These are phyloP conservation scores for Corylus heterophylla DNA, from an alignment of 306 rosid genomes.

Conservation along the genomic window DNA sequence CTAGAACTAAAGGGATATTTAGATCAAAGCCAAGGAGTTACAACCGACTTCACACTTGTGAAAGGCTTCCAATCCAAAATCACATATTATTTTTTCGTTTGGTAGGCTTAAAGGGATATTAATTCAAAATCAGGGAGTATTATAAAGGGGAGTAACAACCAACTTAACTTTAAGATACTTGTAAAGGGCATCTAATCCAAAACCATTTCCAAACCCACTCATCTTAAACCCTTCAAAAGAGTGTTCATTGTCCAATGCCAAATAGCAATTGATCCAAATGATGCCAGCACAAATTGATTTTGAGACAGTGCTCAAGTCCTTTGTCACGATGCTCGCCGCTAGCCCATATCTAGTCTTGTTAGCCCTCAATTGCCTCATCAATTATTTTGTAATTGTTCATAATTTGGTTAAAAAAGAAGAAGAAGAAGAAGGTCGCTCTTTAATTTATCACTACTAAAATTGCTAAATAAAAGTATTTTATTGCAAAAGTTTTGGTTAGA, in stretches of 20 bases:
- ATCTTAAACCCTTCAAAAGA: conserved; percentile 77
- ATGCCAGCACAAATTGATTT: conserved; percentile 76
- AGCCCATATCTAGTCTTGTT: conserved; percentile 73
- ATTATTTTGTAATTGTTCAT: conserved; percentile 48
- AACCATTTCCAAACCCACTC: conserved; percentile 89
- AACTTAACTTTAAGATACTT: conserved; percentile 75
- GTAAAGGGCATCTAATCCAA: conserved; percentile 58
- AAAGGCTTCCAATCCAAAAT: conserved; percentile 59
- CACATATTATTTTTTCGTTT: conserved; percentile 9
- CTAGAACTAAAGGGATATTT: not conserved
- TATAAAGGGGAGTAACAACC: conserved; percentile 72
- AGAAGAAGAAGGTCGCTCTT: not conserved
- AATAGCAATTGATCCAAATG: conserved; percentile 84
- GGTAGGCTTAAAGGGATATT: not conserved
- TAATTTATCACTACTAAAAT: no score
- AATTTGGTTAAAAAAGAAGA: no score
- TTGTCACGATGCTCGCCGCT: conserved; percentile 84
- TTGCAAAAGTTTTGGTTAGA: no score
- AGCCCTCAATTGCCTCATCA: conserved; percentile 72
- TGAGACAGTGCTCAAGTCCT: conserved; percentile 71
- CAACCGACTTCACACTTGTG: conserved; percentile 23
- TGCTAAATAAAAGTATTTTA: no score
- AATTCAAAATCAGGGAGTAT: conserved; percentile 81
- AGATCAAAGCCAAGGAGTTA: no score
- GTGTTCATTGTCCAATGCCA: conserved; percentile 56